A percentile compares a stretch with the other conserved stretches of the same genome.
Conservation (phyloP, 305 asterid species). For the Fraxinus nigra region DNA sequence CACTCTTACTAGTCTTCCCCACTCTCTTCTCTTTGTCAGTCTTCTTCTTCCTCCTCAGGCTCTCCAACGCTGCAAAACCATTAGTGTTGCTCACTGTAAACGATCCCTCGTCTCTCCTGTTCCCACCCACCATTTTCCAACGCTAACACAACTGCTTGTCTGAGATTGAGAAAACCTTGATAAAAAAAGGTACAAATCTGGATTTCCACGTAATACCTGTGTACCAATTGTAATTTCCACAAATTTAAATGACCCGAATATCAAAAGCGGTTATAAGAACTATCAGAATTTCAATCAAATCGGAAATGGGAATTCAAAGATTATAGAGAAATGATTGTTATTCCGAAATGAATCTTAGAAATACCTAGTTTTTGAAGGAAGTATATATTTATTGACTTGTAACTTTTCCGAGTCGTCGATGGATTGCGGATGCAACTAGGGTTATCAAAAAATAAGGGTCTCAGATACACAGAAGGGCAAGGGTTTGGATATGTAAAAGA, state of each 20-base stretch:
- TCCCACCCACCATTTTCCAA: constrained; percentile 57
- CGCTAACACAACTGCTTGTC: background rate
- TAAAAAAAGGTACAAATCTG: background rate
- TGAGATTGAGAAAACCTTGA: constrained; percentile 14
- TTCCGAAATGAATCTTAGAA: background rate
- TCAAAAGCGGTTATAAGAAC: background rate
- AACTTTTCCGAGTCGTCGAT: background rate
- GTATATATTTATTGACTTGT: background rate
- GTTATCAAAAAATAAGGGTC: constrained; percentile 26
- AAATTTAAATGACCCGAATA: background rate
- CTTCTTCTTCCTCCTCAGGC: constrained; percentile 57
- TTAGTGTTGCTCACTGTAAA: constrained; percentile 45
- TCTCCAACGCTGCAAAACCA: constrained; percentile 61
- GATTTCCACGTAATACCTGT: constrained; percentile 6
- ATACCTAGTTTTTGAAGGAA: constrained; percentile 1
- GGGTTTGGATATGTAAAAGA: constrained; percentile 23
- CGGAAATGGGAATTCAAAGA: background rate
- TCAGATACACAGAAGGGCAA: constrained; percentile 1
- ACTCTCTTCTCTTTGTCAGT: constrained; percentile 52
- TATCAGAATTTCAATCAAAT: constrained; percentile 2
- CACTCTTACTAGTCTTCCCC: constrained; percentile 38
- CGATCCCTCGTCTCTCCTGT: constrained; percentile 54
- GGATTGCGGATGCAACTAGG: constrained; percentile 23
- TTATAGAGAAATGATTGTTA: background rate
- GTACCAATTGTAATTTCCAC: constrained; percentile 6